Evolutionary conservation across 2,329 filamentous ascomycete species (phyloP), one percentile per base, ranked within the genome.

Genomic region (Acephala macrosclerotiorum): DNA sequence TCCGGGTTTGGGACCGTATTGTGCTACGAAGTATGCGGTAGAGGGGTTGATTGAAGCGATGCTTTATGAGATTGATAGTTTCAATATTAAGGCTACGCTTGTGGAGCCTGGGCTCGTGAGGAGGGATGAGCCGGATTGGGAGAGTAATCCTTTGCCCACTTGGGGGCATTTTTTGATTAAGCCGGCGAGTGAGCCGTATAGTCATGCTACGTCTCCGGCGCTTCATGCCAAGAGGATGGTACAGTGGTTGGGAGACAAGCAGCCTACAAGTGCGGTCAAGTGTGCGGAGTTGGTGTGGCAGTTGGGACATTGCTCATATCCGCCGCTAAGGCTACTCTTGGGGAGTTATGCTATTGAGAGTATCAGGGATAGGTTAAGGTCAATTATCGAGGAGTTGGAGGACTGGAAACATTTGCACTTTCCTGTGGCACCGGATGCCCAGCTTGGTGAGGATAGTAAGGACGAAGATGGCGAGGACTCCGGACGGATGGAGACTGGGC

Each of bases 311-410:
- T 98, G 95, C 80, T 91, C 89, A n/a, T 97, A 94, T 76, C 96
- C 96, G 58, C 96, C 96, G 0, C 78, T 98, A 69, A 83, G 96
- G 38, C 80, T 99, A 65, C 81, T 97, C n/a, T 79, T 98, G 26
- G 96, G 96, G 0, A 96, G 90, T 70, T 98, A 97, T 80, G 95
- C 96, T 1, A 95, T 98, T 42, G 95, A 99, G 78, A 97, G 94
- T 77, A 96, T 98, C 59, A 84, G 96, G 18, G 96, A 99, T 80
- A 85, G 95, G 22, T 80, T 98, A 75, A 87, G 93, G 70, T 95
- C 91, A 67, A 93, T 98, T 47, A 97, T 94, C 14, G 96, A 98
- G 79, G 96, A 99, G 81, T 87, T 96, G 71, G 93, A 96, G 79
- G 93, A 96, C 76, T 97, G 93, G 93, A 96, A 94, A 74, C 90